Percentiles rank a stretch among this genome's conserved stretches.
Evolutionary conservation across 768 basidiomycete genomes (phyloP).

Genomic region (Scleroderma bovista): DNA sequence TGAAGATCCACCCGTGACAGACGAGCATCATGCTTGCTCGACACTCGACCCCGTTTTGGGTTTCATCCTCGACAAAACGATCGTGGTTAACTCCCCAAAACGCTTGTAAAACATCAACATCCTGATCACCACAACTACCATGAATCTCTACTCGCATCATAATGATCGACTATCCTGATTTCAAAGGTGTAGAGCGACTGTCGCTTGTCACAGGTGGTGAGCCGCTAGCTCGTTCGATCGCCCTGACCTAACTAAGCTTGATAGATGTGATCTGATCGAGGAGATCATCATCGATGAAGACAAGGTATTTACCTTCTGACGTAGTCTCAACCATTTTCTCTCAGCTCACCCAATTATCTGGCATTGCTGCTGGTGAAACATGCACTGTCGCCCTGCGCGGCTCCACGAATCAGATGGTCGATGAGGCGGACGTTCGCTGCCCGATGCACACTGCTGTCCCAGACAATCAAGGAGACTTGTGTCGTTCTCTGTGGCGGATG

Average conservation of each 20-base stretch:
- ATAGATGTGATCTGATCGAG: conserved; percentile 90
- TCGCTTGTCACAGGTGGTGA: conserved; percentile 97
- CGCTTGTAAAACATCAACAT: conserved; percentile 93
- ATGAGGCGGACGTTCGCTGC: conserved; percentile 98
- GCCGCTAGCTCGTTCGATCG: conserved; percentile 91
- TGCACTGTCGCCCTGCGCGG: conserved; percentile 98
- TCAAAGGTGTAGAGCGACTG: conserved; percentile 95
- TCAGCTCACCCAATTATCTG: conserved; percentile 98
- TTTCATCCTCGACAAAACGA: conserved; percentile 96
- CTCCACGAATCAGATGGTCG: conserved; percentile 98
- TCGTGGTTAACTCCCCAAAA: conserved; percentile 92
- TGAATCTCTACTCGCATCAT: conserved; percentile 88
- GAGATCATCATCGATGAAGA: conserved; percentile 99
- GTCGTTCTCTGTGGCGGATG: conserved; percentile 95
- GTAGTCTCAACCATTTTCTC: too few relatives aligned
- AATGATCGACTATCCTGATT: conserved; percentile 97
- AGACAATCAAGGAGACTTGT: conserved; percentile 96
- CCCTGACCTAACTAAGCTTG: conserved; percentile 89
- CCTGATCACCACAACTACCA: conserved; percentile 98
- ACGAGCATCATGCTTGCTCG: too few relatives aligned
- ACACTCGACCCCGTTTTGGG: conserved; percentile 39
- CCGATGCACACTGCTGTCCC: conserved; percentile 94
- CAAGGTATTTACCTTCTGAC: conserved; percentile 55
- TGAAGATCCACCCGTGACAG: conserved; percentile 96
- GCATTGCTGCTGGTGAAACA: conserved; percentile 94